Evolutionary conservation across 768 basidiomycete genomes (phyloP).

Genomic region (Cantharellus cinnabarinus): DNA sequence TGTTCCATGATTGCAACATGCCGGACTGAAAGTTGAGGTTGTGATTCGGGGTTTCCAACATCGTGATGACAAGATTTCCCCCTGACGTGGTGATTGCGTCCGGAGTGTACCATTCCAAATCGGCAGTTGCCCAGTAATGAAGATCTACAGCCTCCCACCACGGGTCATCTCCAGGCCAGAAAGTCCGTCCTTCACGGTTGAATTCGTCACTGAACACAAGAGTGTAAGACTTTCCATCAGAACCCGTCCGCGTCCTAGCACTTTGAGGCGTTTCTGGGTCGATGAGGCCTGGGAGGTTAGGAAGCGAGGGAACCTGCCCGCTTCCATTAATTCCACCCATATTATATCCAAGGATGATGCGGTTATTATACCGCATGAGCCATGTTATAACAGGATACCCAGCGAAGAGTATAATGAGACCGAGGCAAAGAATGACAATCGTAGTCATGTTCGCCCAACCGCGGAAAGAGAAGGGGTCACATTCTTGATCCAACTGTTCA

Average conservation of each 20-base stretch:
- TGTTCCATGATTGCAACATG: conserved; percentile 73
- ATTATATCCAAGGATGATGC: conserved; percentile 38
- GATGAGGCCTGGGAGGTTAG: conserved; percentile 45
- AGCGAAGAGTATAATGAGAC: conserved; percentile 61
- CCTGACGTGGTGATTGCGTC: conserved; percentile 50
- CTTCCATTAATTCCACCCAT: conserved; percentile 75
- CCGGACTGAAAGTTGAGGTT: conserved; percentile 65
- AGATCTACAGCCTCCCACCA: conserved; percentile 77
- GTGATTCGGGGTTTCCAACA: conserved; percentile 47
- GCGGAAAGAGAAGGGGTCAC: conserved; percentile 56
- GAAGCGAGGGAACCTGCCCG: conserved; percentile 69
- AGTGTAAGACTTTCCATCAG: conserved; percentile 56
- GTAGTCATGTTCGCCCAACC: conserved; percentile 69
- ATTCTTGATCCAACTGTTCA: conserved; percentile 34
- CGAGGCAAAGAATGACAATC: conserved; percentile 44
- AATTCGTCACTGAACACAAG: conserved; percentile 85
- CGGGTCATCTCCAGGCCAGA: conserved; percentile 63
- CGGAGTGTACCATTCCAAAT: conserved; percentile 63
- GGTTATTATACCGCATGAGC: neutral
- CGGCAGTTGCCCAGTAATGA: conserved; percentile 58
- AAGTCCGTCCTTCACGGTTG: conserved; percentile 49
- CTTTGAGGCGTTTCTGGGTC: conserved; percentile 53
- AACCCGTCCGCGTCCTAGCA: conserved; percentile 36
- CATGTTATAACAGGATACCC: conserved; percentile 67
- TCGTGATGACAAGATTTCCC: conserved; percentile 66